These are phyloP conservation scores for Vicia villosa DNA, from an alignment of 306 rosid species.

Conservation along the genomic window DNA sequence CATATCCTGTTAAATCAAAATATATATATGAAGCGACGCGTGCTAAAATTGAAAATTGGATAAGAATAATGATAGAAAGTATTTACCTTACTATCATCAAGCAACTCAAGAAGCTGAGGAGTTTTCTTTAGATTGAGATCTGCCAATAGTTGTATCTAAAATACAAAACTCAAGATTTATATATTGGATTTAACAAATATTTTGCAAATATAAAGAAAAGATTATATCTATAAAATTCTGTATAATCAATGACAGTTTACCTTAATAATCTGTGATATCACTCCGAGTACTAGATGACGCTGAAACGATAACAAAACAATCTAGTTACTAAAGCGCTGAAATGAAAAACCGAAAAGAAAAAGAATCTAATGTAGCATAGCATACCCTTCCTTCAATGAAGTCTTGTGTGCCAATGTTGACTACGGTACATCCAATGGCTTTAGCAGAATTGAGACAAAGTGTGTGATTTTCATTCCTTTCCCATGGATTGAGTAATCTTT, in stretches of 20 bases:
- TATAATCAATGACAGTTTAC: conserved; percentile 43
- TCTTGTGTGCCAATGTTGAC: conserved; percentile 97
- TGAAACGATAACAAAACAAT: conserved; percentile 49
- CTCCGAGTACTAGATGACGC: conserved; percentile 96
- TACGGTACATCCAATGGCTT: conserved; percentile 98
- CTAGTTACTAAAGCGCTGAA: not conserved
- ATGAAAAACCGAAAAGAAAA: not conserved
- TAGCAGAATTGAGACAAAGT: conserved; percentile 96
- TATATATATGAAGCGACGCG: conserved; percentile 33
- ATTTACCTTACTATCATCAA: conserved; percentile 78
- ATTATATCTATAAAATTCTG: not conserved
- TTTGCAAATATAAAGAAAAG: conserved; percentile 15
- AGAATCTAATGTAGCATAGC: conserved; percentile 33
- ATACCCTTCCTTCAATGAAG: conserved; percentile 96
- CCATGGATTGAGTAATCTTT: conserved; percentile 95
- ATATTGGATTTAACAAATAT: not conserved
- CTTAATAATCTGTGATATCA: conserved; percentile 97
- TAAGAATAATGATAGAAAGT: conserved; percentile 27
- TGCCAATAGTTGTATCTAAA: conserved; percentile 93
- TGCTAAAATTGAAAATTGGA: conserved; percentile 8
- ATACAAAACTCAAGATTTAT: not conserved
- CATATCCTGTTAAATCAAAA: conserved; percentile 37
- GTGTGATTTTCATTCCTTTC: conserved; percentile 98
- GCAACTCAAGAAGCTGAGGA: conserved; percentile 94
- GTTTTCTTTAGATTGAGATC: conserved; percentile 95